phyloP scores from a whole-genome alignment of 192 early-diverging fungal species.

The Coemansia sp. region DNA sequence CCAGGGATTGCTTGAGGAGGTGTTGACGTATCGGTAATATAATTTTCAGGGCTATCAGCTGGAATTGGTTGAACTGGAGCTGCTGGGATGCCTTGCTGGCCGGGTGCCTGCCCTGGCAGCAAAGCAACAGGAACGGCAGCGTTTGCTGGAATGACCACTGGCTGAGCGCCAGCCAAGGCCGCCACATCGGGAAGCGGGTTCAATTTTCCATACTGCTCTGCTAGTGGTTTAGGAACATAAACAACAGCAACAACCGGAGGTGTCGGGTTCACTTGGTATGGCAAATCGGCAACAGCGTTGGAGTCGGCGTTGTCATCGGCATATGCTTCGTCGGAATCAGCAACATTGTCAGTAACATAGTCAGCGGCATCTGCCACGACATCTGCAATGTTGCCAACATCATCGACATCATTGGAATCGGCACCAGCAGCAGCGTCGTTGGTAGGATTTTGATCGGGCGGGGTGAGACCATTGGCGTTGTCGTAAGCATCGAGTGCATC shows the following conservation, averaged over 20 bases:
- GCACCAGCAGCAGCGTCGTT: slow-evolving; percentile 3
- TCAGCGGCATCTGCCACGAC: slow-evolving; percentile 1
- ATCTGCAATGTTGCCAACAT: too few relatives aligned
- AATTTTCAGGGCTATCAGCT: not conserved
- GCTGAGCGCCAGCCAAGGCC: not conserved
- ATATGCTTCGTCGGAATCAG: not conserved
- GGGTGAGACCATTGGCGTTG: slow-evolving; percentile 1
- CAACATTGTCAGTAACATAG: not conserved
- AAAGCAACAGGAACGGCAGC: not conserved
- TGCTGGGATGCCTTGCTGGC: not conserved
- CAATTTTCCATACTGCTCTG: not conserved
- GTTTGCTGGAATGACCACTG: slow-evolving; percentile 7
- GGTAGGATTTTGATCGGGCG: not conserved
- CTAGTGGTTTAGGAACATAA: not conserved
- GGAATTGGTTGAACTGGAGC: not conserved
- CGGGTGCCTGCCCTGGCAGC: not conserved
- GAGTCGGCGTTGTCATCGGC: not conserved
- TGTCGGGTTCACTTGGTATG: not conserved
- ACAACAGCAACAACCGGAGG: slow-evolving; percentile 1
- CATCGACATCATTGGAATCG: not conserved
- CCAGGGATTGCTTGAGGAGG: slow-evolving; percentile 16
- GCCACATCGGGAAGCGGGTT: not conserved
- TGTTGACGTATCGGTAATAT: not conserved
- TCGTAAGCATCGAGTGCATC: slow-evolving; percentile 16
- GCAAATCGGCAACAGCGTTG: slow-evolving; percentile 4